Percentiles rank a stretch among this genome's conserved stretches.
phyloP scores from a whole-genome alignment of 345 rosid species.

The Brassica carinata region DNA sequence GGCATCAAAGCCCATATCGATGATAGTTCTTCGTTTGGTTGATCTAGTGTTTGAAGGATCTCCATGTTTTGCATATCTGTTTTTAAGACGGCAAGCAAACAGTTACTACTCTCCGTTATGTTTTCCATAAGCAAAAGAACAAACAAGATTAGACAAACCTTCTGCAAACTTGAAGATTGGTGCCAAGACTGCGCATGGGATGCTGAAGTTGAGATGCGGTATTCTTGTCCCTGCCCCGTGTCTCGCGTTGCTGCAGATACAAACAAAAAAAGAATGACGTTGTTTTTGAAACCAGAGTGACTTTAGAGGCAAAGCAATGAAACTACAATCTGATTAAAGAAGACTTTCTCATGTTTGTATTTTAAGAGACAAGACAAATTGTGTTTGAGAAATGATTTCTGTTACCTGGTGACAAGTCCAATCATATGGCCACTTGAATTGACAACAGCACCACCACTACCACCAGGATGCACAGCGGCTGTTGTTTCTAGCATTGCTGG shows the following conservation, averaged over 20 bases:
- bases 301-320: constrained; percentile 2
- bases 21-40: constrained; percentile 61
- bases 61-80: constrained; percentile 61
- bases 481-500: constrained; percentile 97
- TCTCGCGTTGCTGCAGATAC: constrained; percentile 75
- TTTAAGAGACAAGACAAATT: neutral
- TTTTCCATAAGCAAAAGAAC: neutral
- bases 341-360: constrained; percentile 1
- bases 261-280: neutral
- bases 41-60: constrained; percentile 64
- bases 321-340: neutral
- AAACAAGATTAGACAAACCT: constrained; percentile 51
- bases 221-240: constrained; percentile 85
- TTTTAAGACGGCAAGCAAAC: constrained; percentile 2
- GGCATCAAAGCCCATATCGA: constrained; percentile 88
- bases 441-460: constrained; percentile 93
- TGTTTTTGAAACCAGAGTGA: neutral
- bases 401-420: constrained; percentile 92
- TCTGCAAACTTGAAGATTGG: constrained; percentile 75
- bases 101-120: constrained; percentile 2
- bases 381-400: neutral
- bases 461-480: constrained; percentile 95
- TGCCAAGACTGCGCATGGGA: constrained; percentile 75
- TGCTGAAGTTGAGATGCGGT: constrained; percentile 94
- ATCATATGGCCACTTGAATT: constrained; percentile 77